phyloP scores from a whole-genome alignment of 371 early-diverging fungal species.

The Actinomortierella ambigua region DNA sequence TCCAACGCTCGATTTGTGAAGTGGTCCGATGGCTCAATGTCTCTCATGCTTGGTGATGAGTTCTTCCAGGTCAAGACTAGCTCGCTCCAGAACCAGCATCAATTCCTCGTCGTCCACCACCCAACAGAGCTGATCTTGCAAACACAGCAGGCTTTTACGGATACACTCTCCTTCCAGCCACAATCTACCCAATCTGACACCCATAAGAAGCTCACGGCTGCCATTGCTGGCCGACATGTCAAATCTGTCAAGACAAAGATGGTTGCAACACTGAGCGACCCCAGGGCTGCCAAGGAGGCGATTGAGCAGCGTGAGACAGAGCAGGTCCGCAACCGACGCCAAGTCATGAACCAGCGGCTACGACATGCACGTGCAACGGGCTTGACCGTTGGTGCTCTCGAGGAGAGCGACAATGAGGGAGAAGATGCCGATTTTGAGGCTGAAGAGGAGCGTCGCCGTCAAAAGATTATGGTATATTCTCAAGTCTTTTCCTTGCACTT shows the following conservation, averaged over 20 bases:
- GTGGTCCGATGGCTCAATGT: constrained; percentile 83
- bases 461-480: constrained; percentile 42
- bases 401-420: constrained; percentile 44
- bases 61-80: constrained; percentile 72
- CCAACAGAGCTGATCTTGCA: constrained; percentile 67
- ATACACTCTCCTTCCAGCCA: constrained; percentile 76
- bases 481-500: neutral
- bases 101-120: constrained; percentile 72
- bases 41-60: constrained; percentile 79
- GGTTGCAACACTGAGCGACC: constrained; percentile 66
- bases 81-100: constrained; percentile 58
- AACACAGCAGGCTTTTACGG: constrained; percentile 67
- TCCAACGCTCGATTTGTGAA: constrained; percentile 82
- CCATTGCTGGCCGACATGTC: constrained; percentile 68
- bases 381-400: constrained; percentile 25
- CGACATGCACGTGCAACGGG: constrained; percentile 34
- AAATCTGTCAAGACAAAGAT: constrained; percentile 70
- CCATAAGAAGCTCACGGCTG: constrained; percentile 68
- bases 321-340: constrained; percentile 39
- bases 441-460: constrained; percentile 32
- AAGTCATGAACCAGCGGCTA: constrained; percentile 32
- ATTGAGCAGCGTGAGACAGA: constrained; percentile 44
- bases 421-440: constrained; percentile 50
- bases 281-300: constrained; percentile 51
- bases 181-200: constrained; percentile 61